Conservation (phyloP, 1,139 yeast genomes). For the Blastobotrys malaysiensis region DNA sequence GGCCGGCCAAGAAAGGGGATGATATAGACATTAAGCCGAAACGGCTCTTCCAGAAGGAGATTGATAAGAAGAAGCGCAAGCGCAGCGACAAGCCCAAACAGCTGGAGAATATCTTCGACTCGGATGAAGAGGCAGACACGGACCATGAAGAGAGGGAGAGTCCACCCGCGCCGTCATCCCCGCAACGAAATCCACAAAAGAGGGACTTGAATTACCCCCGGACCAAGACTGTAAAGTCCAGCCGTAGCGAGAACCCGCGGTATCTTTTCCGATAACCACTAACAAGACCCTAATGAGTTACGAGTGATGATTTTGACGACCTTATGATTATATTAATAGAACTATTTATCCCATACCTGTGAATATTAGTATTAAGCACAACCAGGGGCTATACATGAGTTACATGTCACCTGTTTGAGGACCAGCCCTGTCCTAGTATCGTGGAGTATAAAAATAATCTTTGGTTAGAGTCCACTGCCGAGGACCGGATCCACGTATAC, state of each 20-base stretch:
- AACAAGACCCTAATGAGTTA: not conserved
- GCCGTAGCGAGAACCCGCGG: not conserved
- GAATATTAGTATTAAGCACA: no score
- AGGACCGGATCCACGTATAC: no score
- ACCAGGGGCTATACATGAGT: no score
- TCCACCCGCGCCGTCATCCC: not conserved
- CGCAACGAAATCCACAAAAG: not conserved
- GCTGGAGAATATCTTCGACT: not conserved
- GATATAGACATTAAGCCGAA: constrained; percentile 21
- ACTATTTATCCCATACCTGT: no score
- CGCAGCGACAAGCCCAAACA: not conserved
- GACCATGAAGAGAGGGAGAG: not conserved
- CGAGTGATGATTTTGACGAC: not conserved
- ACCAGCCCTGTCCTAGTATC: no score
- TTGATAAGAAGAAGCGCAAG: not conserved
- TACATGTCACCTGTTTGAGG: no score
- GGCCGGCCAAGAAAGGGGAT: constrained; percentile 30
- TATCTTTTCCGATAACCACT: not conserved
- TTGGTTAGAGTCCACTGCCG: no score
- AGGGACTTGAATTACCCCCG: not conserved
- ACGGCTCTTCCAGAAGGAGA: constrained; percentile 17
- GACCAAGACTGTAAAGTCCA: not conserved
- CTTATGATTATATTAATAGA: not conserved
- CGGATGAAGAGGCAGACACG: not conserved
- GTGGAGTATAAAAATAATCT: no score